phyloP scores from a whole-genome alignment of 75 land plant genomes.

The Cunninghamia lanceolata region DNA sequence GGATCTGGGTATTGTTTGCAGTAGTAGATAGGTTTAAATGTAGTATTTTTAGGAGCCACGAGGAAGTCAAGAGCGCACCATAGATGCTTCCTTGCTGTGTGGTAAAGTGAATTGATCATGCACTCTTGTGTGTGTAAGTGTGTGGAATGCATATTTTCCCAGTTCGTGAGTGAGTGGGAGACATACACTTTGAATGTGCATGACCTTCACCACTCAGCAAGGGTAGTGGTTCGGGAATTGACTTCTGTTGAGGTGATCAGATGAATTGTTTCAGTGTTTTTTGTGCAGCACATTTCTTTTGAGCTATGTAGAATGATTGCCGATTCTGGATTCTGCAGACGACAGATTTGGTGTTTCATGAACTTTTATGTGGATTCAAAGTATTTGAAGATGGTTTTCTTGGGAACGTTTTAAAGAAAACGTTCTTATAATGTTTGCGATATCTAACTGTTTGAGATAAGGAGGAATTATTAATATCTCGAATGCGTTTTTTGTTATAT shows the following conservation, averaged over 20 bases:
- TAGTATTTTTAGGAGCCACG: conserved; percentile 13
- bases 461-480: too few relatives aligned
- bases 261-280: neutral
- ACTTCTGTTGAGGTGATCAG: conserved; percentile 38
- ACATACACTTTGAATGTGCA: conserved; percentile 8
- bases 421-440: too few relatives aligned
- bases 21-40: neutral
- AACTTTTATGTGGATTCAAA: neutral
- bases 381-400: neutral
- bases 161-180: neutral
- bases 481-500: too few relatives aligned
- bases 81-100: conserved; percentile 24
- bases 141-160: too few relatives aligned
- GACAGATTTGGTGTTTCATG: neutral
- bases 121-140: neutral
- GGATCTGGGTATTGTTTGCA: neutral
- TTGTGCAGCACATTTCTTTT: neutral
- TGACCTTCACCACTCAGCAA: conserved; percentile 43
- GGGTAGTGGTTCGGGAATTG: conserved; percentile 90
- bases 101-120: conserved; percentile 9
- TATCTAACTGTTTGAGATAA: too few relatives aligned
- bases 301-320: neutral
- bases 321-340: neutral
- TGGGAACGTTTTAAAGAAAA: too few relatives aligned
- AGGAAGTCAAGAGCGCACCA: conserved; percentile 91